Base-by-base conservation (phyloP, 2,329 filamentous ascomycete species). In the Aurifilum marmelostoma region DNA sequence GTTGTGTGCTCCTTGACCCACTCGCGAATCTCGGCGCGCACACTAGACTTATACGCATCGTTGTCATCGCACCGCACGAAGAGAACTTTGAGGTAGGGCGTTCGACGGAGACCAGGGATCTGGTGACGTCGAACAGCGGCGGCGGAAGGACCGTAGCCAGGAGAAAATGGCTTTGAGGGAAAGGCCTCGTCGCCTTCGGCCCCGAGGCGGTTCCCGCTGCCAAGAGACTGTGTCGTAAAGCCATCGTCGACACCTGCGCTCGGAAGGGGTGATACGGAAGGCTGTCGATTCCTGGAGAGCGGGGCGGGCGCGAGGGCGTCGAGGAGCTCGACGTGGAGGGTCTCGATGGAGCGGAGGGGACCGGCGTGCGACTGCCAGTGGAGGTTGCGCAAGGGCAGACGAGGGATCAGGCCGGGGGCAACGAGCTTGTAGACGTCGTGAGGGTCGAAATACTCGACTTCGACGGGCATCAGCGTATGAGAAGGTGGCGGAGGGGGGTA, bases 281-380 rank as follows among this genome's bases (percentile, higher is more conserved):
- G 58, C 52, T 68, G 66, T 71, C 34, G 74, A 71, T 27, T 79
- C 47, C 61, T 6, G 58, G 68, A 18, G 70, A 61, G 8, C 75
- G 76, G 56, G 29, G 79, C 69, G 18, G 79, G 75, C 18, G 80
- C 77, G 58, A 77, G 73, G 79, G 87, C 83, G 9, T 90, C 87
- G n/a, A 94, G 84, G 69, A 98, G 89, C 71, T 97, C 94, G 75
- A 98, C 88, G 76, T 97, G 93, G 54, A 99, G 88, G 16, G 93
- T 94, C 76, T 94, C 91, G 78, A 99, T 99, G 18, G 96, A 97
- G 73, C 96, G 91, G 47, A 98, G 83, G 2, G 96, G 96, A 0
- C 96, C 91, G 37, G 91, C 91, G 71, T 97, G 93, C 18, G 96
- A 97, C 79, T 98, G 97, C 96, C 96, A 99, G 77, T 98, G 93